phyloP scores from a whole-genome alignment of 2,329 filamentous ascomycete genomes.

The Hymenoscyphus albidus region DNA sequence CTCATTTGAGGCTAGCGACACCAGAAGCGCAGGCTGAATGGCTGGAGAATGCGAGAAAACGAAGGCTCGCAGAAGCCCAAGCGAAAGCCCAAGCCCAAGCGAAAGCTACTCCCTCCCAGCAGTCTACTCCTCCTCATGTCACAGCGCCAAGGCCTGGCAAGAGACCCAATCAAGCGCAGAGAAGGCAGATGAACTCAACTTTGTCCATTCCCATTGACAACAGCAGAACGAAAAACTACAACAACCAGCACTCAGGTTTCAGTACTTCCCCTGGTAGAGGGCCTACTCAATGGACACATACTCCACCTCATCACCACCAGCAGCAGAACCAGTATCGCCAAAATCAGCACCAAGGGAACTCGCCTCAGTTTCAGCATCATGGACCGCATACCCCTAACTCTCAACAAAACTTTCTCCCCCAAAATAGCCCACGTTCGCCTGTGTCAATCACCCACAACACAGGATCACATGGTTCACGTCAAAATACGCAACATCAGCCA shows the following conservation, averaged over 20 bases:
- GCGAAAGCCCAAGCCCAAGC: neutral
- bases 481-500: slow-evolving; percentile 15
- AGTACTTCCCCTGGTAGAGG: slow-evolving; percentile 12
- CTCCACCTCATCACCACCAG: slow-evolving; percentile 15
- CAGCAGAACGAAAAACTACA: slow-evolving; percentile 36
- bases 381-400: slow-evolving; percentile 23
- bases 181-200: slow-evolving; percentile 59
- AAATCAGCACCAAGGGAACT: slow-evolving; percentile 22
- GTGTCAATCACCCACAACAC: slow-evolving; percentile 23
- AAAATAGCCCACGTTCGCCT: slow-evolving; percentile 35
- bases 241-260: slow-evolving; percentile 32
- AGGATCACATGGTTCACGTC: slow-evolving; percentile 9
- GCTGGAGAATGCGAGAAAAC: slow-evolving; percentile 12
- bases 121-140: slow-evolving; percentile 22
- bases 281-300: slow-evolving; percentile 32
- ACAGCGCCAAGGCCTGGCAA: slow-evolving; percentile 33
- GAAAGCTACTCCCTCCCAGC: neutral
- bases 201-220: slow-evolving; percentile 52
- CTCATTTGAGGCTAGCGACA: slow-evolving; percentile 24
- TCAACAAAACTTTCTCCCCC: slow-evolving; percentile 16
- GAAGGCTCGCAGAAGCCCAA: neutral
- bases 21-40: slow-evolving; percentile 25
- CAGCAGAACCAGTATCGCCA: slow-evolving; percentile 24
- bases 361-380: slow-evolving; percentile 20
- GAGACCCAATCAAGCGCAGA: slow-evolving; percentile 59